Base-by-base conservation (phyloP, 2,329 filamentous ascomycete genomes). In the Cercospora sojina region DNA sequence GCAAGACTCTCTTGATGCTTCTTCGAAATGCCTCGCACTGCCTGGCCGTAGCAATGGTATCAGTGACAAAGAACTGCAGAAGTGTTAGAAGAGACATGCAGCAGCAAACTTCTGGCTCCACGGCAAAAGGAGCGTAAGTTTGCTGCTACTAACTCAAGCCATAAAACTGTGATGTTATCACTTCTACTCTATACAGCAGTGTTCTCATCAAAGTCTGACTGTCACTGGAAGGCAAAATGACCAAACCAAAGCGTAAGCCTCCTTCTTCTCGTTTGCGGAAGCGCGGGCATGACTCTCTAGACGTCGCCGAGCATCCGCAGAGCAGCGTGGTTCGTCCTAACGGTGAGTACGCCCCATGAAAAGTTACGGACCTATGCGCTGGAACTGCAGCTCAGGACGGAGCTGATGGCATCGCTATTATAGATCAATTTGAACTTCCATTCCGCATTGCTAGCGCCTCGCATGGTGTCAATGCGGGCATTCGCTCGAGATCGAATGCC, bases 361-460 rank as follows among this genome's bases (percentile, higher is more conserved):
- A 8, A 3, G 35, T n/a, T 1, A 41, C 6, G 16, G 3, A 9
- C 6, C 3, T n/a, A n/a, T 41, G 35, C 0, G 1, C 9, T 41
- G 35, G 1, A 1, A n/a, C 35, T 41, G 6, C 3, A n/a, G 6
- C 3, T 5, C 6, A 0, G 7, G 2, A n/a, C 2, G 16, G 6
- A 41, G 7, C 35, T 41, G 16, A 41, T 3, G 3, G 2, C 16
- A n/a, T 41, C 6, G 35, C 7, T 41, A 8, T 3, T 41, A 8
- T 41, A 41, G 35, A n/a, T 1, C 16, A 41, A 9, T n/a, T 41
- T 9, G 35, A 3, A n/a, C 35, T 41, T 41, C 35, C 35, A 41
- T n/a, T 41, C 1, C 35, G 35, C 35, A 41, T 16, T 41, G 35
- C 35, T 8, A 6, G 16, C 35, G 16, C 1, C 6, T 38, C 35